Base-by-base conservation (phyloP, 1,139 yeast genomes). In the Debaryomyces robertsiae region DNA sequence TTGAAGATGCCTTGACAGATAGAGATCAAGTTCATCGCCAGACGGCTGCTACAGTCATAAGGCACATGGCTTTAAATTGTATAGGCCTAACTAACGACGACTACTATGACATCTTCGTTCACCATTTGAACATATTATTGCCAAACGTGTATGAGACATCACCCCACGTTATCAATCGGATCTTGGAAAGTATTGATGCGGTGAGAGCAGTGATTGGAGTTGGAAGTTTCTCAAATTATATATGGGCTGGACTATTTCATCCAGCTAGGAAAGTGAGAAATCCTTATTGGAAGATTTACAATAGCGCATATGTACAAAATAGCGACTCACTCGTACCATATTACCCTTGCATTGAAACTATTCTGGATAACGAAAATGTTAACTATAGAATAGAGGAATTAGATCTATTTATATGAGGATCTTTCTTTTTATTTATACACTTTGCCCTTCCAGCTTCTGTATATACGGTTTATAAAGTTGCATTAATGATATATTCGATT, bases 21-120 rank as follows among this genome's bases (percentile, higher is more conserved):
- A 74, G 96, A 45, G 98, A 91, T 57, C 82, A 81, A 36, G 98
- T 93, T 3, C 97, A 93, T 56, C 75, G 98, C 37, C 99, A 94
- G 62, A 93, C 96, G 0, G 97, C 98, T 0, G 89, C 98, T 0
- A 83, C 90, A 0, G 95, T 89, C 1, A 81, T 90, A 2, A 81
- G 81, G 54, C 95, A 90, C 52, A 69, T 93, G 57, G 89, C 97
- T 0, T 61, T 90, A 30, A 86, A 91, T 24, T 82, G 94, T 55
- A 69, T 77, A 30, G 97, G 97, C 0, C 60, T 74, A 9, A 89
- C 93, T 0, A 73, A 79, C 46, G 94, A 84, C 48, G 94, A 84
- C 48, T 86, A 85, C 22, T 81, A 84, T 60, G 72, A 69, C 19
- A 67, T 71, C 0, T 72, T 73, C 45, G 59, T 87, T 9, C 96